A percentile compares a stretch with the other conserved stretches of the same genome.
These are phyloP conservation scores for Suillus alpinus DNA, from an alignment of 768 basidiomycete species.

Conservation along the genomic window DNA sequence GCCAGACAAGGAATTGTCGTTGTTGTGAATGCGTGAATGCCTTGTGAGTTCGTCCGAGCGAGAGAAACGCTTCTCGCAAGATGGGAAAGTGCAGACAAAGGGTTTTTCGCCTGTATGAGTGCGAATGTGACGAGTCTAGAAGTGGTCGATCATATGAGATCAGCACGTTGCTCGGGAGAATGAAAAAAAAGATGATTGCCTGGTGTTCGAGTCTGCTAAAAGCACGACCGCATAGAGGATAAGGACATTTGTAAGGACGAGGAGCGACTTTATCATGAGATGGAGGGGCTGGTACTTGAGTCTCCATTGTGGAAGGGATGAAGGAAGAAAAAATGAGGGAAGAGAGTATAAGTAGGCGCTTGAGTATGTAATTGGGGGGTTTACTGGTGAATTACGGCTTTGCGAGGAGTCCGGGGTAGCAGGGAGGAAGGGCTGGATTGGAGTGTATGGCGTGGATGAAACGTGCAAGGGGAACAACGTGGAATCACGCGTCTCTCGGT, in stretches of 20 bases:
- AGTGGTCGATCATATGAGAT: conserved; percentile 14
- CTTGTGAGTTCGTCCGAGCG: conserved; percentile 98
- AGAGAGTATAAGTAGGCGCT: conserved; percentile 9
- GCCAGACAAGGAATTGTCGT: conserved; percentile 38
- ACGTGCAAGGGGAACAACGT: conserved; percentile 1
- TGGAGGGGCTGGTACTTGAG: conserved; percentile 6
- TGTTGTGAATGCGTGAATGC: conserved; percentile 90
- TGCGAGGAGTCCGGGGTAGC: background rate
- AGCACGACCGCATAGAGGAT: conserved; percentile 85
- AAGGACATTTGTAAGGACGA: conserved; percentile 96
- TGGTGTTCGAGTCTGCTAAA: conserved; percentile 97
- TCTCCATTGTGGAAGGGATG: conserved; percentile 23
- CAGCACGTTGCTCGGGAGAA: conserved; percentile 11
- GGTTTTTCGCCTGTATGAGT: conserved; percentile 99
- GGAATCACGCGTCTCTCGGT: too few relatives aligned
- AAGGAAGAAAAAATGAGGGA: conserved; percentile 10
- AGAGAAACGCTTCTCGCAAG: conserved; percentile 98
- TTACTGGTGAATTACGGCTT: too few relatives aligned
- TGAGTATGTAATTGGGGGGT: conserved; percentile 3
- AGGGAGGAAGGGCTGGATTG: too few relatives aligned
- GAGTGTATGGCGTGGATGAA: background rate
- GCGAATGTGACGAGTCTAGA: conserved; percentile 92
- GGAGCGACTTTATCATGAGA: conserved; percentile 42
- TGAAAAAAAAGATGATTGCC: conserved; percentile 39
- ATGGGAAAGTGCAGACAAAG: conserved; percentile 85